These are phyloP conservation scores for Patellifolia procumbens DNA, from an alignment of 179 eudicot genomes.

Conservation along the genomic window DNA sequence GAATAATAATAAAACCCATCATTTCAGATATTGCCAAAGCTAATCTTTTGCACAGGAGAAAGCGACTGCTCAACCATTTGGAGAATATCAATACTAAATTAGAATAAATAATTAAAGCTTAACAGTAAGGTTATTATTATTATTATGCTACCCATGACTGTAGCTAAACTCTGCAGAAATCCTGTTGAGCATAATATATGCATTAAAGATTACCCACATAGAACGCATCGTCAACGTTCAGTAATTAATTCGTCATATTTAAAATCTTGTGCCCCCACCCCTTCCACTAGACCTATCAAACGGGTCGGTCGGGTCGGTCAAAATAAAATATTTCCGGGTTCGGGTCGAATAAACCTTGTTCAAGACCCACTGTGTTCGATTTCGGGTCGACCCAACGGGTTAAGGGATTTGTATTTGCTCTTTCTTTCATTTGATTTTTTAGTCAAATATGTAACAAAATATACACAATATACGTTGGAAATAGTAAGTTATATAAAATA, in stretches of 20 bases:
- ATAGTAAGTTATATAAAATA: too few relatives aligned
- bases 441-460: too few relatives aligned
- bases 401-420: too few relatives aligned
- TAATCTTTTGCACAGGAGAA: constrained; percentile 30
- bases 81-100: neutral
- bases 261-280: neutral
- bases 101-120: constrained; percentile 14
- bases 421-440: too few relatives aligned
- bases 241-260: constrained; percentile 7
- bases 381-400: too few relatives aligned
- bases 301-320: too few relatives aligned
- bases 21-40: constrained; percentile 22
- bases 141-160: constrained; percentile 37
- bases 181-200: neutral
- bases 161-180: constrained; percentile 17
- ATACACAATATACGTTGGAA: too few relatives aligned
- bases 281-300: neutral
- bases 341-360: too few relatives aligned
- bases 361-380: too few relatives aligned
- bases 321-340: too few relatives aligned
- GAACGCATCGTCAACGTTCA: constrained; percentile 7
- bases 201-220: constrained; percentile 3
- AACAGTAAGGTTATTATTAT: constrained; percentile 16
- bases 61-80: constrained; percentile 35
- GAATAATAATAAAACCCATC: constrained; percentile 20